Evolutionary conservation across 1,139 yeast genomes (phyloP).

Genomic region (Nadsonia starkeyi-henricii): DNA sequence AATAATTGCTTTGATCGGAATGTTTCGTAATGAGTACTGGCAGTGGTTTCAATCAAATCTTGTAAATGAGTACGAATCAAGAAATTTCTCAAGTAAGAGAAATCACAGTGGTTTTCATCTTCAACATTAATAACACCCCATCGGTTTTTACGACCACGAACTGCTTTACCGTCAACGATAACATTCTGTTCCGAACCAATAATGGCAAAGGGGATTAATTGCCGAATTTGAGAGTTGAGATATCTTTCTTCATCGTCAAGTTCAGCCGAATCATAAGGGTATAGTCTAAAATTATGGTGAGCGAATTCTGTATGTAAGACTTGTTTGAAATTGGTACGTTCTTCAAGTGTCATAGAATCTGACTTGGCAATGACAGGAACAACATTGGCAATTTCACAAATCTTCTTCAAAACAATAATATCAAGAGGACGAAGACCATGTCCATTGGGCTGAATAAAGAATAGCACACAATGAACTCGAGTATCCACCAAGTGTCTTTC

Average conservation of each 20-base stretch:
- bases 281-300: constrained; percentile 60
- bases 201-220: constrained; percentile 74
- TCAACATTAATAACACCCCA: constrained; percentile 87
- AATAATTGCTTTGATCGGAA: constrained; percentile 89
- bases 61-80: constrained; percentile 90
- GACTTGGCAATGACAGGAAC: constrained; percentile 92
- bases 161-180: constrained; percentile 50
- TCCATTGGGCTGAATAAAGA: constrained; percentile 82
- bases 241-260: constrained; percentile 37
- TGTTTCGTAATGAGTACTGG: constrained; percentile 78
- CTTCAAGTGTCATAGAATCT: constrained; percentile 77
- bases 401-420: constrained; percentile 66
- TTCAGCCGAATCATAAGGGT: constrained; percentile 81
- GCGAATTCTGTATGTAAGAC: constrained; percentile 59
- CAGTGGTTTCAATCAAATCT: constrained; percentile 88
- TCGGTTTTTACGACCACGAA: constrained; percentile 81
- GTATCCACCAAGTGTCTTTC: constrained; percentile 74
- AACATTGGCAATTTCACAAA: constrained; percentile 84
- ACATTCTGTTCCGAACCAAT: constrained; percentile 83
- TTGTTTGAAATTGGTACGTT: constrained; percentile 65
- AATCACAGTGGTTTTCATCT: constrained; percentile 90
- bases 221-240: constrained; percentile 34
- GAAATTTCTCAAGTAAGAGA: constrained; percentile 83
- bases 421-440: constrained; percentile 71
- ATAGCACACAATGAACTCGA: constrained; percentile 88